Evolutionary conservation across 352 stramenopile genomes (phyloP), one percentile per base, ranked within the genome.

Genomic region (Phytophthora ohioensis): DNA sequence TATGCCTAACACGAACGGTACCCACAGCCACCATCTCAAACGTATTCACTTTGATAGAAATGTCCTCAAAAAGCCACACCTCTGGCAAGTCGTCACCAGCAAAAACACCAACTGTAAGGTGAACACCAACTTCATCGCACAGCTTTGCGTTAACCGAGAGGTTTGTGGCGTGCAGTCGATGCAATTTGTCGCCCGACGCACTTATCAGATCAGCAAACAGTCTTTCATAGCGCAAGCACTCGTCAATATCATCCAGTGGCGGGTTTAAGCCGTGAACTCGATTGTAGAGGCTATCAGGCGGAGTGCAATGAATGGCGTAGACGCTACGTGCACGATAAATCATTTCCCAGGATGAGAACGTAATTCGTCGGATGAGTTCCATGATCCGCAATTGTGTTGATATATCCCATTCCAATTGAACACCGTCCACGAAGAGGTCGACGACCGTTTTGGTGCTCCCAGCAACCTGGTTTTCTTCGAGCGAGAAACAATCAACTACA

Each of bases 261-360:
- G 78, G 73, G 32, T 94, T 94, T 17, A 93, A 39, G 30, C 88
- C 88, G 36, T 71, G 73, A 13, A 49, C 35, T 2, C 82, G 86
- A 53, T 93, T 93, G 66, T 90, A 94, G 17, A 79, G 71, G 54
- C 86, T 93, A 41, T 78, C 64, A 7, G 42, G 17, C 4, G 73
- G 35, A 3, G 87, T 91, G 35, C 85, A 91, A 48, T 83, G 49
- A 27, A 64, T 43, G 11, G 78, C 86, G 55, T 93, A 94, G 9
- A 79, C 52, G 47, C 78, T 80, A 38, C 86, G 85, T 57, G 85
- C 75, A 3, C 69, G 68, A 71, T 91, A 95, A 8, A 95, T 81
- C 88, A 95, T 93, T 48, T 94, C 81, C 84, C 88, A 95, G 3
- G 71, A 66, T 2, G 88, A 82, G 57, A 82, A 90, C 0, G 87